phyloP scores from a whole-genome alignment of 768 basidiomycete genomes.

The Panaeolus cyanescens region DNA sequence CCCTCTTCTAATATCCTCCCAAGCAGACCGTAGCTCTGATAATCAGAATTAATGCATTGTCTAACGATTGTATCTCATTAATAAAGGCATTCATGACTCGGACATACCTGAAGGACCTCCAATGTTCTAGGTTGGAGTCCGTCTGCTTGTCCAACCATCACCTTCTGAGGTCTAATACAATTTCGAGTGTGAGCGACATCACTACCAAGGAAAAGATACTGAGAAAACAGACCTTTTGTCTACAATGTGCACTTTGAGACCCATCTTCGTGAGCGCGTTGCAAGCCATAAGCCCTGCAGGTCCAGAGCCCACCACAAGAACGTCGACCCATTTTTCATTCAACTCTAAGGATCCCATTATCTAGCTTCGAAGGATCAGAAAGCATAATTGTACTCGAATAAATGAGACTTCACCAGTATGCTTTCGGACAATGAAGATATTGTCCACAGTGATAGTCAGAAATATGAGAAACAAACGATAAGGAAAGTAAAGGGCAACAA shows the following conservation, averaged over 20 bases:
- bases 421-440: too few relatives aligned
- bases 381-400: not conserved
- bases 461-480: too few relatives aligned
- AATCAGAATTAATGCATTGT: not conserved
- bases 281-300: conserved; percentile 71
- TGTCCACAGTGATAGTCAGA: too few relatives aligned
- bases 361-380: not conserved
- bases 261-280: conserved; percentile 58
- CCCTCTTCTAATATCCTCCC: conserved; percentile 66
- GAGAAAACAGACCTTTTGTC: conserved; percentile 50
- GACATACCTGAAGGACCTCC: conserved; percentile 52
- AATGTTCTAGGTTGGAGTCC: conserved; percentile 58
- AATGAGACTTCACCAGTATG: too few relatives aligned
- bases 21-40: conserved; percentile 75
- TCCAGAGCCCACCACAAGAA: conserved; percentile 64
- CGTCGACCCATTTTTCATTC: conserved; percentile 40
- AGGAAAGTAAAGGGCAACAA: too few relatives aligned
- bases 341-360: not conserved
- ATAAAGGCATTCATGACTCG: not conserved
- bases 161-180: conserved; percentile 48
- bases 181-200: too few relatives aligned
- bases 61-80: too few relatives aligned
- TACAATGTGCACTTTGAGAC: conserved; percentile 59
- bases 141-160: conserved; percentile 59
- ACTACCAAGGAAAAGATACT: not conserved